Evolutionary conservation across 768 basidiomycete species (phyloP), one percentile per base, ranked within the genome.

Genomic region (Pholiota molesta): DNA sequence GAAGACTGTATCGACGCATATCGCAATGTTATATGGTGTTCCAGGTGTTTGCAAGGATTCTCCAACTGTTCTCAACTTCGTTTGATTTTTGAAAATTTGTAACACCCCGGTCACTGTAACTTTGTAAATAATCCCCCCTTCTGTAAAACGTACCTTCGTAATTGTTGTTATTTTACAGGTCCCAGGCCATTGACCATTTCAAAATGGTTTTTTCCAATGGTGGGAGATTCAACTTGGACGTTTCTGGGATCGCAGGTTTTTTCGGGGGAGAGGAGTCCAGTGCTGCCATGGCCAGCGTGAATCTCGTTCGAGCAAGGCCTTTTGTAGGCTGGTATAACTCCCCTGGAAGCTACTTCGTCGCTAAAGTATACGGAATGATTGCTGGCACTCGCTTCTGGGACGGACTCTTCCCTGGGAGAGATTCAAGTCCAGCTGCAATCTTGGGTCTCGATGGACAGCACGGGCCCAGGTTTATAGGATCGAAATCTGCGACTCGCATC

Each of bases 301-400:
- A 64, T 42, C 59, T 64, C 28, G 40, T 60, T 21, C 59, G 55
- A 23, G 44, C 31, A 8, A 47, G 63, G 9, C 53, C 55, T 14
- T 61, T 47, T 49, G 28, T 64, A 13, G 63, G 63, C 1, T 64
- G 63, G 63, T 64, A 64, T 59, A 64, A 64, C 37, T 64, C 59
- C 8, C 63, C 59, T 11, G 63, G 63, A 45, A 60, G 59, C 28
- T 64, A 64, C 31, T 60, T 47, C 21, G 59, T 61, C 6, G 58
- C 63, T 9, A 64, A 64, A 51, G 60, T 61, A 55, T 64, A 64
- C 45, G 63, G 63, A 3, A 53, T 57, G 14, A 55, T 64, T 7
- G 45, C 63, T 17, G 35, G 47, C 4, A 49, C 55, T 7, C 45
- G 37, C 14, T 51, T 64, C 21, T 64, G 63, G 63, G 59, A 61